phyloP scores from a whole-genome alignment of 805 yeast genomes.

The Pichia heedii region DNA sequence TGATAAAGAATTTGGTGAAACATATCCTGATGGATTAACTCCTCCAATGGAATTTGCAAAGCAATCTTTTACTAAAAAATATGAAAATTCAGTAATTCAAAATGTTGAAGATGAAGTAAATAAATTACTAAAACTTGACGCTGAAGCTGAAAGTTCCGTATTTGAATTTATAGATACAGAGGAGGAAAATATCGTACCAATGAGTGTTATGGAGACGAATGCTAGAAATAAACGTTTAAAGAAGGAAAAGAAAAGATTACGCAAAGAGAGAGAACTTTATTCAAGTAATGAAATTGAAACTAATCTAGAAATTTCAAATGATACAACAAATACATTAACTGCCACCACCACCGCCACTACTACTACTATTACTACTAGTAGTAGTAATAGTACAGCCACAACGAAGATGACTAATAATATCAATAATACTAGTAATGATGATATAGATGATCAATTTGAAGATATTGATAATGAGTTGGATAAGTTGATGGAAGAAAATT shows the following conservation, averaged over 20 bases:
- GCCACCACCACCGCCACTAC: too few relatives aligned
- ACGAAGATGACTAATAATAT: neutral
- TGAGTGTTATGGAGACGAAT: conserved; percentile 26
- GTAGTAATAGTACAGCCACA: neutral
- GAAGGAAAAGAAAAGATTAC: conserved; percentile 17
- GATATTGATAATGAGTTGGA: conserved; percentile 21
- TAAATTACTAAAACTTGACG: conserved; percentile 65
- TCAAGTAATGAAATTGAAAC: too few relatives aligned
- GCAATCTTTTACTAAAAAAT: conserved; percentile 61
- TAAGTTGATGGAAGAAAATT: conserved; percentile 15
- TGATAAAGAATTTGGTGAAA: conserved; percentile 34
- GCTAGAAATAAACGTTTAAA: conserved; percentile 15
- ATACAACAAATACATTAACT: too few relatives aligned
- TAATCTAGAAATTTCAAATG: too few relatives aligned
- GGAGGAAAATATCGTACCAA: conserved; percentile 22
- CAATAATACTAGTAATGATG: conserved; percentile 25
- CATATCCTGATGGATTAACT: conserved; percentile 69
- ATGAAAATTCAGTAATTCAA: conserved; percentile 63
- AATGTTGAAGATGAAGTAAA: conserved; percentile 73
- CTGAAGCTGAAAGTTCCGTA: conserved; percentile 70
- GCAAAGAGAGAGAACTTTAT: conserved; percentile 8
- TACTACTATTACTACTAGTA: too few relatives aligned
- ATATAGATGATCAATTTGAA: conserved; percentile 26
- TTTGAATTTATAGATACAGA: conserved; percentile 59
- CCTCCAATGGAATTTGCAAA: conserved; percentile 71